A percentile compares a stretch with the other conserved stretches of the same genome.
Conservation (phyloP, 345 rosid species). For the Salix caprea region DNA sequence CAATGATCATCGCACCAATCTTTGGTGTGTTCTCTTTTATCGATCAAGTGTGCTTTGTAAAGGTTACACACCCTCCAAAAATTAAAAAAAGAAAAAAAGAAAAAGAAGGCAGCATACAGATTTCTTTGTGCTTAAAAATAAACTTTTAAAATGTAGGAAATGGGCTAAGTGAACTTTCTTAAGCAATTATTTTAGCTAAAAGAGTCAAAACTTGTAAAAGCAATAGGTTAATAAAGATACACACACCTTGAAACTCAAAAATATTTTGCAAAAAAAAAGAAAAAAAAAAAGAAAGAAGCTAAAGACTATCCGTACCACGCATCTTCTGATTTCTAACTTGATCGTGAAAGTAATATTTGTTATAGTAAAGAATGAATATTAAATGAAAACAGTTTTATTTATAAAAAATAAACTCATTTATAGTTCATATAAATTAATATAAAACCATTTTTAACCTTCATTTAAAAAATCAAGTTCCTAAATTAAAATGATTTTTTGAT, state of each 20-base stretch:
- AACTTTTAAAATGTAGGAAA: conserved; percentile 7
- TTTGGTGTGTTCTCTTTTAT: background rate
- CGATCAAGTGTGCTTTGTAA: background rate
- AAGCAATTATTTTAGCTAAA: background rate
- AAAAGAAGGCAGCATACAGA: background rate
- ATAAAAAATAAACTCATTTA: too few relatives aligned
- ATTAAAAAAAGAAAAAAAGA: background rate
- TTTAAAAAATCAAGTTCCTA: too few relatives aligned
- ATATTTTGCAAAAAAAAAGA: background rate
- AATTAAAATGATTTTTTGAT: too few relatives aligned
- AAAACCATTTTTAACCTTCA: too few relatives aligned
- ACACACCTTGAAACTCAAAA: too few relatives aligned
- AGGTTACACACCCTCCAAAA: background rate
- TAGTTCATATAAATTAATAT: too few relatives aligned
- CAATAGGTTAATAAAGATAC: background rate
- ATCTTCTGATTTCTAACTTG: too few relatives aligned
- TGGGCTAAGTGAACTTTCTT: background rate
- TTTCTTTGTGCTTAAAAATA: background rate
- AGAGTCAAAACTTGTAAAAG: background rate
- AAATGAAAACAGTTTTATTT: too few relatives aligned
- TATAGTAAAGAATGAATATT: too few relatives aligned
- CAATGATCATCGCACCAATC: background rate
- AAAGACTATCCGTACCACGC: background rate
- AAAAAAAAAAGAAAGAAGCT: background rate
- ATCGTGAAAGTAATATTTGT: too few relatives aligned